A percentile compares a stretch with the other conserved stretches of the same genome.
These are phyloP conservation scores for Plasmodium berghei DNA, from an alignment of 169 alveolate genomes.

Conservation along the genomic window DNA sequence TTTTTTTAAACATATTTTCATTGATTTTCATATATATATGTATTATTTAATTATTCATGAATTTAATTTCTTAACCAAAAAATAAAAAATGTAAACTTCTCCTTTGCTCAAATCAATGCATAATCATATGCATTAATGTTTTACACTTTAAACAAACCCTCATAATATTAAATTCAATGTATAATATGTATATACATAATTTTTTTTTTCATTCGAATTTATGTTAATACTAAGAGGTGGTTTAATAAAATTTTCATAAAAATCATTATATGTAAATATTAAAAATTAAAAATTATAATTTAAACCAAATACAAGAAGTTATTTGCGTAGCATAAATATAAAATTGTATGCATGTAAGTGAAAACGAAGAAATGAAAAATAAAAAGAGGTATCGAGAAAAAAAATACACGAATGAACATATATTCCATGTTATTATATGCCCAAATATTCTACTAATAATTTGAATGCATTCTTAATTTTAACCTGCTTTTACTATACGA, in stretches of 20 bases:
- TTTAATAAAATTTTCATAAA: constrained; percentile 53
- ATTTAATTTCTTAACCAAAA: constrained; percentile 30
- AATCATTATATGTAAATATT: constrained; percentile 40
- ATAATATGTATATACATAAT: neutral
- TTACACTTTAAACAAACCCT: constrained; percentile 27
- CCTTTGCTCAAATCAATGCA: constrained; percentile 23
- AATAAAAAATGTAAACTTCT: constrained; percentile 20
- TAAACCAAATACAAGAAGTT: constrained; percentile 20
- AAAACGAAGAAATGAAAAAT: too few species aligned
- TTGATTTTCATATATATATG: constrained; percentile 12
- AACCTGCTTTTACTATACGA: neutral
- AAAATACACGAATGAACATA: constrained; percentile 11
- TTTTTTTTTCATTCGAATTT: constrained; percentile 7
- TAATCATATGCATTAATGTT: constrained; percentile 15
- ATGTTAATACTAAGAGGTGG: constrained; percentile 6
- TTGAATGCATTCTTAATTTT: too few species aligned
- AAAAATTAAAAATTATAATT: constrained; percentile 51
- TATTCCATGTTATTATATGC: constrained; percentile 4
- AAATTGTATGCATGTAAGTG: neutral
- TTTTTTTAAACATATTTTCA: constrained; percentile 14
- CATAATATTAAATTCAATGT: neutral
- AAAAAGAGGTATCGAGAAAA: too few species aligned
- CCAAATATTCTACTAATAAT: neutral
- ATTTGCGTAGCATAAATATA: neutral
- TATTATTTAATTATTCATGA: constrained; percentile 2